These are phyloP conservation scores for Schizopora paradoxa DNA, from an alignment of 1,284 basidiomycete species.

Conservation along the genomic window DNA sequence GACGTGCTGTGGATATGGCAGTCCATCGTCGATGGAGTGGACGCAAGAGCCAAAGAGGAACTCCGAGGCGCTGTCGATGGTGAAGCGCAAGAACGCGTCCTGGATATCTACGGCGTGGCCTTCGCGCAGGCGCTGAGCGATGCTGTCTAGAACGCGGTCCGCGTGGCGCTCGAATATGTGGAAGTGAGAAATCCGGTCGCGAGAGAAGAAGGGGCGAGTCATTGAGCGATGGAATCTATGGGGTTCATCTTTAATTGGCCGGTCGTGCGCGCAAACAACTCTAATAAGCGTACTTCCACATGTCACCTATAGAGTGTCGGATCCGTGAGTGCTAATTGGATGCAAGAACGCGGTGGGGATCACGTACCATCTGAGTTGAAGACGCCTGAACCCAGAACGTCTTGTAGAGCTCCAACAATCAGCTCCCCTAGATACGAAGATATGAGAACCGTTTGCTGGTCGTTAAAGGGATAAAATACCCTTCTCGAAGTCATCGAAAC, in stretches of 20 bases:
- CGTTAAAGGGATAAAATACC: constrained; percentile 15
- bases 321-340: background rate
- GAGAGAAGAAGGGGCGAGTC: constrained; percentile 23
- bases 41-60: constrained; percentile 43
- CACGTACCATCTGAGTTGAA: constrained; percentile 54
- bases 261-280: too few species aligned
- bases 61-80: constrained; percentile 48
- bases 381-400: constrained; percentile 50
- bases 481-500: constrained; percentile 23
- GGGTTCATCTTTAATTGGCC: too few species aligned
- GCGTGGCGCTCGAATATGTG: constrained; percentile 23
- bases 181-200: constrained; percentile 22
- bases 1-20: constrained; percentile 35
- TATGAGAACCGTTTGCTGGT: background rate
- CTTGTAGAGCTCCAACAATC: too few species aligned
- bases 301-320: constrained; percentile 36
- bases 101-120: constrained; percentile 45
- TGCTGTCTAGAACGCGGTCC: constrained; percentile 23
- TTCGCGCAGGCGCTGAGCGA: constrained; percentile 33
- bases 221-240: constrained; percentile 21
- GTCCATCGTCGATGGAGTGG: constrained; percentile 35
- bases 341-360: background rate
- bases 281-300: constrained; percentile 34
- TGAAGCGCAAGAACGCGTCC: constrained; percentile 43
- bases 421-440: too few species aligned